These are phyloP conservation scores for Ambrosia hybrid DNA, from an alignment of 140 eudicot species.

Conservation along the genomic window DNA sequence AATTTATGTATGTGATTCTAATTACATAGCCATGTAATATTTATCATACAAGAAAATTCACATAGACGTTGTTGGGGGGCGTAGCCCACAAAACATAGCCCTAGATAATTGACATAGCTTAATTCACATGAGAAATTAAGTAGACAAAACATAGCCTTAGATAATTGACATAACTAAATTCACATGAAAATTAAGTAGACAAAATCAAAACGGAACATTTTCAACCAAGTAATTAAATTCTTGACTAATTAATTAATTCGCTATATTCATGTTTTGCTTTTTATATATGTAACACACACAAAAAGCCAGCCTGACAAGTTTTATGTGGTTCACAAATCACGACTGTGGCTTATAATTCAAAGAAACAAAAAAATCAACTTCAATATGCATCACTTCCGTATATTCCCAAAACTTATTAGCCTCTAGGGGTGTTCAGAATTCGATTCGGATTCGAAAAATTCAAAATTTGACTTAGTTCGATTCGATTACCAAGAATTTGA, in stretches of 20 bases:
- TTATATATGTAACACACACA: background rate
- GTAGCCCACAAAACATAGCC: too few relatives aligned
- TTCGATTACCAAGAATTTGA: too few relatives aligned
- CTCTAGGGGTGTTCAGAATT: too few relatives aligned
- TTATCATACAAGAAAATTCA: too few relatives aligned
- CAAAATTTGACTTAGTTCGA: too few relatives aligned
- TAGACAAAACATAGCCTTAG: background rate
- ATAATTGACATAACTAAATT: background rate
- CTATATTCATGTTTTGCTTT: background rate
- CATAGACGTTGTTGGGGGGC: too few relatives aligned
- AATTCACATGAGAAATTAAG: too few relatives aligned
- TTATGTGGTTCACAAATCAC: constrained; percentile 33
- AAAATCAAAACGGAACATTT: constrained; percentile 6
- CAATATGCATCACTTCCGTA: background rate
- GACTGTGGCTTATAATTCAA: constrained; percentile 7
- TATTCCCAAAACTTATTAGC: background rate
- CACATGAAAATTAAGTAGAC: background rate
- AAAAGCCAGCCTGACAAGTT: constrained; percentile 25
- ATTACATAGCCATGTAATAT: too few relatives aligned
- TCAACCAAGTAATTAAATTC: constrained; percentile 10
- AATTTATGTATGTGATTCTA: too few relatives aligned
- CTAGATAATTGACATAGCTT: too few relatives aligned
- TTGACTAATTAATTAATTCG: background rate
- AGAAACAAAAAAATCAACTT: constrained; percentile 21
- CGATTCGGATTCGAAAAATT: too few relatives aligned